A percentile compares a stretch with the other conserved stretches of the same genome.
These are phyloP conservation scores for Colletotrichum coccodes DNA, from an alignment of 2,329 filamentous ascomycete species.

Conservation along the genomic window DNA sequence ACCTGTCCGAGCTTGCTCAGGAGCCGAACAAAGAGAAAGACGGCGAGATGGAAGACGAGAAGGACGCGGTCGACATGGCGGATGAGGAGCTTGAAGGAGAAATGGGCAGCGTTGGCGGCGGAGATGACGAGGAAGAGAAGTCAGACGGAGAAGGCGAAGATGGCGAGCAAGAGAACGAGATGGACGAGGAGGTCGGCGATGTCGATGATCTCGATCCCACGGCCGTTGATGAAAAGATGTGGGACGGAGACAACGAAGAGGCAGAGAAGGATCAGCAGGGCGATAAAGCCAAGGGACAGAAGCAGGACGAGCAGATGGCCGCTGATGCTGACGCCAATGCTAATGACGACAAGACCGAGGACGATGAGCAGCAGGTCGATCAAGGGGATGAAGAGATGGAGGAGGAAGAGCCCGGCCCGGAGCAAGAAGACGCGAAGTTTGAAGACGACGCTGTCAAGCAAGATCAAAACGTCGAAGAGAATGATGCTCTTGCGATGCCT, in stretches of 20 bases:
- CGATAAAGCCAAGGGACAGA: conserved; percentile 76
- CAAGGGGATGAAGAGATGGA: conserved; percentile 54
- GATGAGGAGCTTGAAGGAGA: conserved; percentile 92
- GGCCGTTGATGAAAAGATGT: conserved; percentile 98
- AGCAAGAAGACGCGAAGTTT: conserved; percentile 64
- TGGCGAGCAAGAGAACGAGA: conserved; percentile 72
- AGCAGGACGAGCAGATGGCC: conserved; percentile 70
- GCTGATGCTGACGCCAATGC: conserved; percentile 67
- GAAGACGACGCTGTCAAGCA: conserved; percentile 69
- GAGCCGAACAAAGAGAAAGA: conserved; percentile 76
- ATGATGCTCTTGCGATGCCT: conserved; percentile 83
- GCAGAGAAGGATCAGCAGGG: conserved; percentile 85
- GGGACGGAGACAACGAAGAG: conserved; percentile 86
- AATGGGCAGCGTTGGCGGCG: conserved; percentile 71
- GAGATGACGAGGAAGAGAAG: conserved; percentile 69
- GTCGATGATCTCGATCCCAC: conserved; percentile 91
- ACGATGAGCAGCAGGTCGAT: conserved; percentile 50
- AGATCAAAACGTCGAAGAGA: conserved; percentile 82
- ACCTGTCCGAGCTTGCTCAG: conserved; percentile 90
- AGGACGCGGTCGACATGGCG: conserved; percentile 92
- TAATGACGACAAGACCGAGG: conserved; percentile 51
- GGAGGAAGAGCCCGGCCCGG: conserved; percentile 70
- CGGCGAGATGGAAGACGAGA: conserved; percentile 79
- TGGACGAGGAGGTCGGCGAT: conserved; percentile 90
- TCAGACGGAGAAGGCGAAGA: conserved; percentile 72